Evolutionary conservation across 225 moss, liverwort and hornwort genomes (phyloP), one percentile per base, ranked within the genome.

Genomic region (Rhytidiadelphus loreus): DNA sequence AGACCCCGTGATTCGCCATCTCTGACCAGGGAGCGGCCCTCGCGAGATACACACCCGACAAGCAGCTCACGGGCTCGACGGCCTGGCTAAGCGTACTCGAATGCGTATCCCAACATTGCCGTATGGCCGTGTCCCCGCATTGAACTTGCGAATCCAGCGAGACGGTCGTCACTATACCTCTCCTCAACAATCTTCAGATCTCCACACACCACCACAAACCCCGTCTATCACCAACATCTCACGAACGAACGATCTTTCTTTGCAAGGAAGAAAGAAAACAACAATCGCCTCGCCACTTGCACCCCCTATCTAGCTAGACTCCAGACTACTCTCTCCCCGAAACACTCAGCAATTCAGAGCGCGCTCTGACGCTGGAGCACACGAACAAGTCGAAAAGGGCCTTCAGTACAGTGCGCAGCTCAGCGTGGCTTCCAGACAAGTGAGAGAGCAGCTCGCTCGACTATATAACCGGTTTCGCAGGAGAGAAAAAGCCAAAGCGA

Each of bases 111-210:
- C 92, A 92, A 80, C 91, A 92, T 93, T 91, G 89, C 79, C 88
- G 87, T 33, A 80, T 62, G 83, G 80, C 72, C 83, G 69, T 60
- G 44, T 78, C 88, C 83, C 87, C 78, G 77, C 93, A 93, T 89
- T 92, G 88, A 91, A 66, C 89, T 84, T 84, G 91, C 53, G 83
- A 86, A 92, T 90, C 93, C 92, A 93, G 90, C 91, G 91, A 46
- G 28, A 88, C n/a, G 37, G 25, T 56, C 55, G 74, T 46, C 81
- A 56, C 86, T 11, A 63, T 70, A 48, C 77, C 70, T 77, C 87
- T 25, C 16, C 74, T 29, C 73, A 44, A 85, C 70, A 26, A 32
- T 81, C 64, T 41, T 81, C 77, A 90, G 93, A 93, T 93, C 91
- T 91, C 69, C 79, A 32, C 61, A 44, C 73, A 50, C 76, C 61